Evolutionary conservation across 2,329 filamentous ascomycete genomes (phyloP).

Genomic region (Didymellaceae sp.): DNA sequence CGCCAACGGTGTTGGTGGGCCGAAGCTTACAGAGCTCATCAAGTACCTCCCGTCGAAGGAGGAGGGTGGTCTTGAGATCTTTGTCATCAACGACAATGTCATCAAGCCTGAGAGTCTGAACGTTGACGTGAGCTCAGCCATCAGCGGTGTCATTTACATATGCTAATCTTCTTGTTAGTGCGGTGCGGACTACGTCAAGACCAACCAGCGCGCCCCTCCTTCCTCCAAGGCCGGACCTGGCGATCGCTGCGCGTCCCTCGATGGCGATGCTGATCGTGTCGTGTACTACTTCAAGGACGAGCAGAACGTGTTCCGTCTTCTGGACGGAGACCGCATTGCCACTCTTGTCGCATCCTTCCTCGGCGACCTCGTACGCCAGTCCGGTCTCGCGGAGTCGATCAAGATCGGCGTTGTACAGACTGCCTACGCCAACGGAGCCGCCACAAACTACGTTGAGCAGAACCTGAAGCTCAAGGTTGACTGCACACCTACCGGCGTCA

Average conservation of each 20-base stretch:
- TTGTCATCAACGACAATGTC: conserved; percentile 91
- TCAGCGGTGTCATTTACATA: background rate
- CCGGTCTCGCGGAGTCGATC: conserved; percentile 78
- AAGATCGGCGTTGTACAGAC: conserved; percentile 96
- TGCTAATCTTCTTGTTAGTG: conserved; percentile 62
- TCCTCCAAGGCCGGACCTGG: conserved; percentile 77
- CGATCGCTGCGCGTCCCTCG: conserved; percentile 86
- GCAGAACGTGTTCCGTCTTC: conserved; percentile 83
- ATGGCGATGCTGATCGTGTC: conserved; percentile 93
- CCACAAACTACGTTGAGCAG: conserved; percentile 89
- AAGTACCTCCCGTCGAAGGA: conserved; percentile 75
- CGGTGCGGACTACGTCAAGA: conserved; percentile 97
- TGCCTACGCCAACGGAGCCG: conserved; percentile 95
- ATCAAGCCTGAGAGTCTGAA: conserved; percentile 89
- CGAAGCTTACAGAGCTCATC: conserved; percentile 84
- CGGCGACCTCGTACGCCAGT: conserved; percentile 80
- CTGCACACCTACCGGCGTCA: conserved; percentile 94
- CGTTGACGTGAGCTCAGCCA: conserved; percentile 70
- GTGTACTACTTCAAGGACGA: conserved; percentile 93
- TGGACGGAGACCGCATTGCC: conserved; percentile 96
- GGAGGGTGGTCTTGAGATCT: conserved; percentile 76
- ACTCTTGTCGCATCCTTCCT: conserved; percentile 94
- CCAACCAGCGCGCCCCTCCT: conserved; percentile 87
- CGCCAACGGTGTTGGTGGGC: conserved; percentile 94
- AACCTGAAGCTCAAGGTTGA: conserved; percentile 87